Evolutionary conservation across 2,329 filamentous ascomycete genomes (phyloP).

Genomic region (Pestalotiopsis sp.): DNA sequence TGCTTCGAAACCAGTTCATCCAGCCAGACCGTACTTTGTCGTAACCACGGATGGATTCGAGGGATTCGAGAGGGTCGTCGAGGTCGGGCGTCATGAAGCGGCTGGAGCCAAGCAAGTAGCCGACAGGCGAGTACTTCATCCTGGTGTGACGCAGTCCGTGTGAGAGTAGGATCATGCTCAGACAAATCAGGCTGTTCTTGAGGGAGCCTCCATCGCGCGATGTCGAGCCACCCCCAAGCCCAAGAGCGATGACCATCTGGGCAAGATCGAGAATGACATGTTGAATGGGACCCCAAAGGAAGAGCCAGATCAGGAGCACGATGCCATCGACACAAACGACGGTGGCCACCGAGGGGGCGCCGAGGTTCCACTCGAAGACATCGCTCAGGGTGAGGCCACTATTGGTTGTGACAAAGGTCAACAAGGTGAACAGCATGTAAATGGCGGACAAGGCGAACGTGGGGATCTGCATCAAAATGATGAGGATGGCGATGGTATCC

Average conservation of each 20-base stretch:
- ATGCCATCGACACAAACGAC: conserved; percentile 82
- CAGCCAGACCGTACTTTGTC: conserved; percentile 54
- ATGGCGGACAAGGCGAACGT: conserved; percentile 85
- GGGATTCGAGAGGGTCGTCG: conserved; percentile 48
- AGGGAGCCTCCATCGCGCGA: conserved; percentile 64
- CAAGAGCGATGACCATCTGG: conserved; percentile 90
- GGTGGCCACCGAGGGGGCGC: conserved; percentile 82
- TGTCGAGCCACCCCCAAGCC: conserved; percentile 78
- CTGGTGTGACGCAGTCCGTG: conserved; percentile 52
- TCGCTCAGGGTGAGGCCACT: conserved; percentile 83
- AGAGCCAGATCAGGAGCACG: conserved; percentile 82
- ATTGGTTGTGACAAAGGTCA: conserved; percentile 85
- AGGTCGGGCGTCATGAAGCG: conserved; percentile 45
- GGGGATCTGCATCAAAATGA: conserved; percentile 90
- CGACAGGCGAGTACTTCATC: conserved; percentile 47
- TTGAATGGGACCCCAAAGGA: conserved; percentile 84
- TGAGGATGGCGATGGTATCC: conserved; percentile 95
- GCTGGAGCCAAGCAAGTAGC: conserved; percentile 45
- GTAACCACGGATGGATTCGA: conserved; percentile 42
- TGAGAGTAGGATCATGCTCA: conserved; percentile 63
- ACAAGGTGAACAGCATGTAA: conserved; percentile 87
- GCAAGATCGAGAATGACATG: conserved; percentile 86
- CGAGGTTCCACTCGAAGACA: conserved; percentile 84
- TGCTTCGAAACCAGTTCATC: conserved; percentile 66
- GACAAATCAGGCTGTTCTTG: conserved; percentile 70